Evolutionary conservation across 129 eudicot genomes (phyloP).

Genomic region (Chrysanthemum lavandulifolium): DNA sequence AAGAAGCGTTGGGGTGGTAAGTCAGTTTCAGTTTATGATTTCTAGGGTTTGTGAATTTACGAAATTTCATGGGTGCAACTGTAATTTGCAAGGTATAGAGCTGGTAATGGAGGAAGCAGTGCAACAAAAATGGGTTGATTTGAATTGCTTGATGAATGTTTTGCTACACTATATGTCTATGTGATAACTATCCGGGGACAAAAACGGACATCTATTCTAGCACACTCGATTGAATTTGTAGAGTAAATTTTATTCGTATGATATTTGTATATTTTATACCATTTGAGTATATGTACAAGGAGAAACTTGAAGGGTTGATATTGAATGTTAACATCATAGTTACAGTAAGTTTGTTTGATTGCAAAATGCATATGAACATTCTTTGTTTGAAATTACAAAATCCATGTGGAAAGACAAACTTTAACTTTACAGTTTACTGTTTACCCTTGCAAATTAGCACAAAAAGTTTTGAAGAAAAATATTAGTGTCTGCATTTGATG

Average conservation of each 20-base stretch:
- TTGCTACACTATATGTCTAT: background rate
- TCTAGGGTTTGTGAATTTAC: constrained; percentile 6
- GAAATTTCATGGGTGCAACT: constrained; percentile 25
- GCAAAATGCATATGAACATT: background rate
- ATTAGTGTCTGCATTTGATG: no score
- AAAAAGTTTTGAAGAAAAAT: no score
- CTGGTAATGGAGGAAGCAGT: constrained; percentile 17
- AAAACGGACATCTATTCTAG: background rate
- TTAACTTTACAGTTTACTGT: no score
- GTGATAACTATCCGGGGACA: background rate
- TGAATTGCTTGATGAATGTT: constrained; percentile 10
- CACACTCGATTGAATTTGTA: constrained; percentile 3
- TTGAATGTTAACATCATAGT: no score
- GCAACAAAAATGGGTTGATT: constrained; percentile 27
- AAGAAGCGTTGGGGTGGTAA: constrained; percentile 55
- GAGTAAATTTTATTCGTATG: background rate
- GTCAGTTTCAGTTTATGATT: constrained; percentile 7
- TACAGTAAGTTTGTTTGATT: no score
- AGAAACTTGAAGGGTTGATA: background rate
- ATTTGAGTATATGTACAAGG: background rate
- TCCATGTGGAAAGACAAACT: no score
- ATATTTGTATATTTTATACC: constrained; percentile 6
- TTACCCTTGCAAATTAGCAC: no score
- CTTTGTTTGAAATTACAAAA: no score
- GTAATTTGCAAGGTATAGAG: constrained; percentile 36